Base-by-base conservation (phyloP, 768 basidiomycete genomes). In the Pleurotus eryngii region DNA sequence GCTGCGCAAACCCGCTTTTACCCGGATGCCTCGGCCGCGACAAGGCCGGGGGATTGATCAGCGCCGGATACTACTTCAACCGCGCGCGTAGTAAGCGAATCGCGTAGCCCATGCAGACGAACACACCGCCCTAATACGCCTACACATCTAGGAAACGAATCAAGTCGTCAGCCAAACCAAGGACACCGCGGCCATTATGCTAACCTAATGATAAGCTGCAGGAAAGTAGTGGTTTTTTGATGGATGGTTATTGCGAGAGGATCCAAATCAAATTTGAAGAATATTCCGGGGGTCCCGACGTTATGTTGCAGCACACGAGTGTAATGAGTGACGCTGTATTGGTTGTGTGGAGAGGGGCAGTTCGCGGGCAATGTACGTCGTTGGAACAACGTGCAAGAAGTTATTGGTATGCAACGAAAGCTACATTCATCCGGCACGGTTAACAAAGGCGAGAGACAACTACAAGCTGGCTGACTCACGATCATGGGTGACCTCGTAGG, bases 231-330 rank as follows among this genome's bases (percentile, higher is more conserved):
- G 17, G 96, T 98, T 15, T 94, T 84, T 72, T 98, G 95, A 64
- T 90, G 83, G 55, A 98, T 85, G 0, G 85, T 88, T 58, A 98
- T 79, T 20, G 82, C 78, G 72, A 98, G 81, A 0, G 95, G 94
- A 67, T 99, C 96, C 38, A 98, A 74, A 58, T 99, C 95, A 69
- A 93, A 98, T 72, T 98, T 97, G 87, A 98, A 97, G 79, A 96
- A 98, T 68, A 98, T 96, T 14, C 92, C 95, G 0, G 96, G 96
- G 0, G 92, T 87, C 5, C 90, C 92, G 14, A 77, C 73, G 61
- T 90, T 84, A 66, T 92, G 89, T 17, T 83, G 75, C 2, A 97
- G 74, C 15, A 82, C 78, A 27, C 91, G 85, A 1, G 82, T 85
- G 63, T 98, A 96, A 72, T 97, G 93, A 0, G 93, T 98, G 4